Evolutionary conservation across 2,329 filamentous ascomycete species (phyloP).

Genomic region (Diaporthe eres): DNA sequence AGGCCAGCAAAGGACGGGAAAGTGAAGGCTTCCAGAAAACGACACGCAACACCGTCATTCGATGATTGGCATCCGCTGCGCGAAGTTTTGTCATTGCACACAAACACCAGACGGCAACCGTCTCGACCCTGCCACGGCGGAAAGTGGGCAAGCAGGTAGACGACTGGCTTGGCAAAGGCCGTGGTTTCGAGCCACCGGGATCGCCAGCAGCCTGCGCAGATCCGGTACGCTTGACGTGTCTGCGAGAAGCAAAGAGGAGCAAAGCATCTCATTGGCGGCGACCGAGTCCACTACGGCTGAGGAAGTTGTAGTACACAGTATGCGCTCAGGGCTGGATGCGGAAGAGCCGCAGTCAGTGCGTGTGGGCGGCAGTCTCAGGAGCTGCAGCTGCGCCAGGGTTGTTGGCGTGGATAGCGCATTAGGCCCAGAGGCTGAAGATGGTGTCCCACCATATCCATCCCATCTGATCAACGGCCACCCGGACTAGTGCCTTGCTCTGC

Average conservation of each 20-base stretch:
- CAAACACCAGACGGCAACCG: slow-evolving; percentile 29
- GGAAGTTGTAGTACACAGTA: neutral
- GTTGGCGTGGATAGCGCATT: neutral
- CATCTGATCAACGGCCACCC: neutral
- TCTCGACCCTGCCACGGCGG: slow-evolving; percentile 14
- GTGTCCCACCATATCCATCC: slow-evolving; percentile 6
- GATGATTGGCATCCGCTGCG: slow-evolving; percentile 21
- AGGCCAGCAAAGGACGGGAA: neutral
- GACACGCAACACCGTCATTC: slow-evolving; percentile 9
- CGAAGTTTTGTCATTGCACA: slow-evolving; percentile 14
- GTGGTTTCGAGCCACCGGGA: slow-evolving; percentile 32
- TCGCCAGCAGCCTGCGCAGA: slow-evolving; percentile 31
- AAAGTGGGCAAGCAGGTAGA: neutral
- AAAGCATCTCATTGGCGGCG: neutral
- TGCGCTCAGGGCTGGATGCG: neutral
- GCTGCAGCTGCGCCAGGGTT: slow-evolving; percentile 9
- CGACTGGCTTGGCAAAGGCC: neutral
- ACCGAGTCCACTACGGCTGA: neutral
- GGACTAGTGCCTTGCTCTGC: neutral
- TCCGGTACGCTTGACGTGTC: slow-evolving; percentile 10
- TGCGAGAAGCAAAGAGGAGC: neutral
- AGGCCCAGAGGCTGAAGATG: neutral
- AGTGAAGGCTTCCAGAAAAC: slow-evolving; percentile 16
- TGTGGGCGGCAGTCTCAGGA: slow-evolving; percentile 22
- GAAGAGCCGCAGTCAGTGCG: slow-evolving; percentile 31